phyloP scores from a whole-genome alignment of 1,139 yeast species.

The Candida neerlandica region DNA sequence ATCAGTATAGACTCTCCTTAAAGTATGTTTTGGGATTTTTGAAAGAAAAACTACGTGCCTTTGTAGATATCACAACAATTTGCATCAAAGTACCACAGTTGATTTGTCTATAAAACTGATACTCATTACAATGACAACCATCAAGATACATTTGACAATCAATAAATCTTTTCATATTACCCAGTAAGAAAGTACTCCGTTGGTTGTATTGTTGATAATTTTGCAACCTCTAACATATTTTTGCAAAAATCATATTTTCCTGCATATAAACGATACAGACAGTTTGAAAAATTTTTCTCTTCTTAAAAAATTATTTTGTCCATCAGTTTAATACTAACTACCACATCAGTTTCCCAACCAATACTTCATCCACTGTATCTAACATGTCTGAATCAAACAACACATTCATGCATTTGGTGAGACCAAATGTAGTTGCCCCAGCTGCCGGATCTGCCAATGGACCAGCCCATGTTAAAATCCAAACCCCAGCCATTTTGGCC shows the following conservation, averaged over 20 bases:
- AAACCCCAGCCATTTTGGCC: slow-evolving; percentile 75
- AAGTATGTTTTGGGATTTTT: too few relatives aligned
- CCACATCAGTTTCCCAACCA: neutral
- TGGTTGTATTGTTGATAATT: too few relatives aligned
- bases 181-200: too few relatives aligned
- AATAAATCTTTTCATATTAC: too few relatives aligned
- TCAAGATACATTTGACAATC: too few relatives aligned
- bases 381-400: slow-evolving; percentile 14
- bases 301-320: neutral
- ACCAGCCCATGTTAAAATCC: slow-evolving; percentile 56
- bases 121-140: too few relatives aligned
- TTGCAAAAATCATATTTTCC: neutral
- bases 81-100: too few relatives aligned
- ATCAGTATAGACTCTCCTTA: too few relatives aligned
- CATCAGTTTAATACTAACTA: neutral
- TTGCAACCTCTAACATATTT: too few relatives aligned
- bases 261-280: neutral
- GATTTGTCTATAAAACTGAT: too few relatives aligned
- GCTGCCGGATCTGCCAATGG: slow-evolving; percentile 48
- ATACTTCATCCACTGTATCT: neutral
- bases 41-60: too few relatives aligned
- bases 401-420: slow-evolving; percentile 56
- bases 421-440: slow-evolving; percentile 61
- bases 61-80: too few relatives aligned
- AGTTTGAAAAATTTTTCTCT: neutral